phyloP scores from a whole-genome alignment of 257 asterid genomes.

The Solanum tacnaense region DNA sequence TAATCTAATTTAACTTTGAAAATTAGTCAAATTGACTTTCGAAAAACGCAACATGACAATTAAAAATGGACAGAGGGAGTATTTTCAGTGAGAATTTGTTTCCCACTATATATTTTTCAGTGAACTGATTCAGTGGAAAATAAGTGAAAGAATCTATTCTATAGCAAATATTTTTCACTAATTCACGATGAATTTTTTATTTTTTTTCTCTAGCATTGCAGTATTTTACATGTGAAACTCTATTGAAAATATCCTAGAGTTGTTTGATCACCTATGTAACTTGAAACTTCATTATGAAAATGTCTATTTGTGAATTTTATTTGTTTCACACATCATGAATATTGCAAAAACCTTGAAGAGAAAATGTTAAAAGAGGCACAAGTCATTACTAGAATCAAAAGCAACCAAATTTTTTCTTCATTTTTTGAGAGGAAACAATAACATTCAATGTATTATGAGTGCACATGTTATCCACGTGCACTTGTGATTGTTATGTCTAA shows the following conservation, averaged over 20 bases:
- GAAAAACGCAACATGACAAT: too few species aligned
- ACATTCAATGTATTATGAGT: neutral
- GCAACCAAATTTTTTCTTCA: neutral
- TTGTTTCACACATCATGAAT: neutral
- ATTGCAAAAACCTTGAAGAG: neutral
- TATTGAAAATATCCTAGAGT: neutral
- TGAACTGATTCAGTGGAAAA: neutral
- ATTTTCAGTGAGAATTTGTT: too few species aligned
- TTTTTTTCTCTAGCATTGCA: too few species aligned
- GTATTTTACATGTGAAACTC: neutral
- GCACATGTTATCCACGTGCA: constrained; percentile 4
- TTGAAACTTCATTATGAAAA: neutral
- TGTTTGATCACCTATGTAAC: neutral
- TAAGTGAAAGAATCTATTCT: neutral
- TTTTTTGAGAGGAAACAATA: neutral
- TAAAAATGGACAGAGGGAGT: too few species aligned
- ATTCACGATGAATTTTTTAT: too few species aligned
- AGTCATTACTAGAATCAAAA: neutral
- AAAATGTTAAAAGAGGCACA: neutral
- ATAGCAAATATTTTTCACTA: too few species aligned
- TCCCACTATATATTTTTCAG: neutral
- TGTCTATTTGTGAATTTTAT: neutral
- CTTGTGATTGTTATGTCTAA: neutral
- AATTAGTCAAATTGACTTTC: too few species aligned
- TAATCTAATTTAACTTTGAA: too few species aligned